Base-by-base conservation (phyloP, 2,329 filamentous ascomycete species). In the Diaporthe batatas region DNA sequence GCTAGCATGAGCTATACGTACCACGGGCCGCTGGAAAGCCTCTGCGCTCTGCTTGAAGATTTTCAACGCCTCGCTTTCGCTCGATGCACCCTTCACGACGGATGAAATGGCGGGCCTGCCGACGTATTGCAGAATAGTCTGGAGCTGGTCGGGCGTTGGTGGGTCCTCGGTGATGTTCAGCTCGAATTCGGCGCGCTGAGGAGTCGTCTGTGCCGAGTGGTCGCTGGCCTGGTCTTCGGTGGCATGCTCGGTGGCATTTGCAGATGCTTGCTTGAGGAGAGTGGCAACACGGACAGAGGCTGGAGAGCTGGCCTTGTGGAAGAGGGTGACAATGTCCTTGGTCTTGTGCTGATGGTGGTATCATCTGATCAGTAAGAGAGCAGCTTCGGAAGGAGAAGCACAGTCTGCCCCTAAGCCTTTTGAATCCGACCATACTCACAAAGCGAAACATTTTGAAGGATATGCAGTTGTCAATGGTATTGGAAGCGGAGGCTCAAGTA, bases 251-350 rank as follows among this genome's bases (percentile, higher is more conserved):
- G 89, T 82, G 16, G 94, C 91, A 62, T 90, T 90, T 62, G 92
- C 91, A 34, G 93, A 93, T 42, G 91, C 89, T 83, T 96, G 91
- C 85, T 96, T 97, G 74, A 98, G 90, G 69, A 97, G 85, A 54
- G 90, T 92, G 75, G 92, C 90, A 42, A 93, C 92, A 74, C 92
- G 91, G 67, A 90, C 86, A 4, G 95, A 98, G 76, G 92, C 88
- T 29, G 92, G 89, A 70, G 90, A 89, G 78, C 87, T 89, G 72
- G 96, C 90, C 83, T 94, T 93, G 89, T 98, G 95, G 88, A 98
- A 99, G 86, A 99, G 92, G 75, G 96, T 98, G 81, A 98, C 91
- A 77, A 97, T 94, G 86, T 98, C 95, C 83, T 94, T 89, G 77
- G 92, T 89, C 87, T 94, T 95, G 84, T 88, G 90, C 93, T 95